Evolutionary conservation across 306 rosid genomes (phyloP).

Genomic region (Glycine latifolia): DNA sequence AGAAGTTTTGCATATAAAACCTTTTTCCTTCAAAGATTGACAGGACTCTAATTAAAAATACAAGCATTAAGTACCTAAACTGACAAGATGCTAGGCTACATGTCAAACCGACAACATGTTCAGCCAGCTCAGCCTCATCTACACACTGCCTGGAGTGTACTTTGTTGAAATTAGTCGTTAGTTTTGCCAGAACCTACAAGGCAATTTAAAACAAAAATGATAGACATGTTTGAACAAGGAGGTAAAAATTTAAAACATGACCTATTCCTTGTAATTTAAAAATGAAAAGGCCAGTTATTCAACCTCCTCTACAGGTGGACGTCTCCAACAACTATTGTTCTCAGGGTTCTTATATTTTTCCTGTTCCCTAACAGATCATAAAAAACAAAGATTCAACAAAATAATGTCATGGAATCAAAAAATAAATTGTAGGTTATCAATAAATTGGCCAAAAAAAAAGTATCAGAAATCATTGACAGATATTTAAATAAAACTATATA

Average conservation of each 20-base stretch:
- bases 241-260: slow-evolving; percentile 31
- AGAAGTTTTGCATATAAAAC: slow-evolving; percentile 14
- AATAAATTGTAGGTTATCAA: slow-evolving; percentile 17
- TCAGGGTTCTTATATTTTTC: slow-evolving; percentile 80
- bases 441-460: slow-evolving; percentile 4
- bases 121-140: slow-evolving; percentile 96
- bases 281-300: slow-evolving; percentile 36
- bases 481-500: slow-evolving; percentile 6
- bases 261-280: slow-evolving; percentile 35
- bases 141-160: slow-evolving; percentile 91
- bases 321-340: slow-evolving; percentile 68
- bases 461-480: slow-evolving; percentile 21
- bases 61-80: slow-evolving; percentile 68
- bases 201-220: slow-evolving; percentile 37
- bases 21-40: slow-evolving; percentile 17
- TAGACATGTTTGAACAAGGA: slow-evolving; percentile 1
- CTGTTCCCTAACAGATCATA: slow-evolving; percentile 68
- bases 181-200: slow-evolving; percentile 76
- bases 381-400: slow-evolving; percentile 42
- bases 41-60: slow-evolving; percentile 28
- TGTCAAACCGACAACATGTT: slow-evolving; percentile 93
- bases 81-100: slow-evolving; percentile 91
- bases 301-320: slow-evolving; percentile 95
- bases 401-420: slow-evolving; percentile 28
- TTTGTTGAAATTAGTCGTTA: slow-evolving; percentile 72